Conservation (phyloP, 2,329 filamentous ascomycete genomes). For the Aplosporella prunicola region DNA sequence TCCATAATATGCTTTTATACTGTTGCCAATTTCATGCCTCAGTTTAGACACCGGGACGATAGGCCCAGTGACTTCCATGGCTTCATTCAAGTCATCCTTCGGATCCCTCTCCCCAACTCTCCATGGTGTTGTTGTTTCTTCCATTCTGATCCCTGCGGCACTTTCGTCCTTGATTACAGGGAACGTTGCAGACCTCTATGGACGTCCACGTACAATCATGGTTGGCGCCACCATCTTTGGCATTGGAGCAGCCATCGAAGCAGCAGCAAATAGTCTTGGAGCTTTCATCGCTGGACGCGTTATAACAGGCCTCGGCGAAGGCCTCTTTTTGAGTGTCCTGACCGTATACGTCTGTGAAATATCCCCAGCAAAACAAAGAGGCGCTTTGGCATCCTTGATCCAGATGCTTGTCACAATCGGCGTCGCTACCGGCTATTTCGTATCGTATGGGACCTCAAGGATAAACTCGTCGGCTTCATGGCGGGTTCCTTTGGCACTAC, state of each 20-base stretch:
- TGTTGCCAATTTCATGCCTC: neutral
- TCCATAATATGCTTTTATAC: neutral
- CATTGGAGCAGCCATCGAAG: conserved; percentile 35
- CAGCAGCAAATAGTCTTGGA: conserved; percentile 35
- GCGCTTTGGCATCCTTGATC: conserved; percentile 42
- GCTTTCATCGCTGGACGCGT: conserved; percentile 48
- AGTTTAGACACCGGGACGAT: conserved; percentile 46
- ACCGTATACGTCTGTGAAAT: conserved; percentile 50
- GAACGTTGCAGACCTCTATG: conserved; percentile 46
- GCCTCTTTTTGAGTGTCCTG: conserved; percentile 41
- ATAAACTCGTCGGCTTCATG: conserved; percentile 43
- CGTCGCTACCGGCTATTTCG: conserved; percentile 49
- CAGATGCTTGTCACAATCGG: conserved; percentile 45
- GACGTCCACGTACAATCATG: conserved; percentile 40
- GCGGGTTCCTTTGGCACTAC: conserved; percentile 47
- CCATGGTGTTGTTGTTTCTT: conserved; percentile 50
- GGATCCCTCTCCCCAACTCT: conserved; percentile 43
- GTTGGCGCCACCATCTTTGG: conserved; percentile 46
- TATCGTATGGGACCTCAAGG: conserved; percentile 46
- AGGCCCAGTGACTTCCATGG: conserved; percentile 52
- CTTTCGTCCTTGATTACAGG: conserved; percentile 49
- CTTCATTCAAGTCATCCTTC: conserved; percentile 40
- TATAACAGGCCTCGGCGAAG: conserved; percentile 50
- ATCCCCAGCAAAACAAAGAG: conserved; percentile 42
- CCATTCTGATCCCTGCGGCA: conserved; percentile 48